Base-by-base conservation (phyloP, 106 monocot species). In the Narthecium ossifragum region DNA sequence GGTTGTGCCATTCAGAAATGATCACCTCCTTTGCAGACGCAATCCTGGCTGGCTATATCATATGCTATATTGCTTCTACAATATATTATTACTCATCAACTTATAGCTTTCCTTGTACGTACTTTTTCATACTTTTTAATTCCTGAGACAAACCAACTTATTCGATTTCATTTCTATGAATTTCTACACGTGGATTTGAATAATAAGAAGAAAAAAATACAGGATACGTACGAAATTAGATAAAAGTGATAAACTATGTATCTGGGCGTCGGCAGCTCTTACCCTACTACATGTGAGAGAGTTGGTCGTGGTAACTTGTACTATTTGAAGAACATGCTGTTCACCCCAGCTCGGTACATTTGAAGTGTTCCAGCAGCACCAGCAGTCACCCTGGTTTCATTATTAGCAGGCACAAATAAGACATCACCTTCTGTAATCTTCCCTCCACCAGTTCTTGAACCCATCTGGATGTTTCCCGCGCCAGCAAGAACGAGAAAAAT, bases 301-400 rank as follows among this genome's bases (percentile, higher is more conserved):
- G n/a, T n/a, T n/a, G n/a, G n/a, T n/a, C n/a, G n/a, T n/a, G n/a
- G n/a, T 36, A 36, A 36, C 36, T 6, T 6, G 49, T 23, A 49
- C 23, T 49, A 49, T 22, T 24, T 46, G 50, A 86, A 78, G 37
- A 84, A 55, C 51, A 46, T 71, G 59, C 67, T 73, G 34, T 88
- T 88, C 8, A 88, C 82, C 2, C 88, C 88, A 53, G 93, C 93
- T 73, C 88, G 70, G 48, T 80, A 93, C 25, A 93, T 25, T 37
- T 75, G 71, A 54, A 93, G 36, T 24, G 26, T 21, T 25, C 62
- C 71, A 62, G 22, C 39, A 51, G 33, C 28, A 51, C 52, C 51
- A 53, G 85, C 73, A 55, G 36, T 72, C 2, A 93, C 5, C 17
- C 18, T 62, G n/a, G 82, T 60, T 65, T 80, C 79, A 61, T 43